These are phyloP conservation scores for Nigrograna mackinnonii DNA, from an alignment of 2,329 filamentous ascomycete genomes.

Conservation along the genomic window DNA sequence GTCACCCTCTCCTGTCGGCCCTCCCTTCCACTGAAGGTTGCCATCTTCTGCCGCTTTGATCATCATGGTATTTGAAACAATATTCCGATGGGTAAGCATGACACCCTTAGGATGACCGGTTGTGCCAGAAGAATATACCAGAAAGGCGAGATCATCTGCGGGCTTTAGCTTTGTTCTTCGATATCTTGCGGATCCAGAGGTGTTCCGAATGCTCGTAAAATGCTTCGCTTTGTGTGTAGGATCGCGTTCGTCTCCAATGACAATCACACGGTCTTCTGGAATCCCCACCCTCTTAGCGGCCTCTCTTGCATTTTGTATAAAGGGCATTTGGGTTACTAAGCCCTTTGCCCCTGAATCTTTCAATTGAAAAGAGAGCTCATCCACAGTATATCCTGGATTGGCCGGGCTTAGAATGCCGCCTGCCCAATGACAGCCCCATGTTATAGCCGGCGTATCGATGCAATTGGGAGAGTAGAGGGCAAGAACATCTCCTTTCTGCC, in stretches of 20 bases:
- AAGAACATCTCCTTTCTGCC: slow-evolving; percentile 82
- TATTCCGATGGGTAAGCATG: slow-evolving; percentile 80
- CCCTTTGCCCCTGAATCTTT: slow-evolving; percentile 75
- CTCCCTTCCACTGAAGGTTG: slow-evolving; percentile 62
- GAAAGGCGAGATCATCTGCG: slow-evolving; percentile 74
- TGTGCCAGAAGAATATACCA: slow-evolving; percentile 89
- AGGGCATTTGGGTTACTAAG: slow-evolving; percentile 72
- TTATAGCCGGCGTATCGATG: slow-evolving; percentile 78
- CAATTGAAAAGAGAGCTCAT: slow-evolving; percentile 85
- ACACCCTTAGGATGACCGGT: slow-evolving; percentile 93
- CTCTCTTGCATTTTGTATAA: slow-evolving; percentile 65
- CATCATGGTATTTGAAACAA: slow-evolving; percentile 70
- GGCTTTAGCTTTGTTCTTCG: slow-evolving; percentile 67
- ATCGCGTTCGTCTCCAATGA: slow-evolving; percentile 73
- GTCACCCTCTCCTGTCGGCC: slow-evolving; percentile 67
- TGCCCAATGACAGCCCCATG: slow-evolving; percentile 81
- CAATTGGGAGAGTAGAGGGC: slow-evolving; percentile 83
- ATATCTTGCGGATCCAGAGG: slow-evolving; percentile 61
- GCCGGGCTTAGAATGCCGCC: slow-evolving; percentile 83
- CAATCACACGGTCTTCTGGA: slow-evolving; percentile 69
- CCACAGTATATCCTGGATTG: slow-evolving; percentile 82
- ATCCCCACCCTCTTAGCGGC: slow-evolving; percentile 75
- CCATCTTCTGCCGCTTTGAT: slow-evolving; percentile 46
- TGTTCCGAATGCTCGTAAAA: slow-evolving; percentile 71
- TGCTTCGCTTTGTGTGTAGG: slow-evolving; percentile 65